Conservation (phyloP, 257 asterid genomes). For the Craterostigma plantagineum region DNA sequence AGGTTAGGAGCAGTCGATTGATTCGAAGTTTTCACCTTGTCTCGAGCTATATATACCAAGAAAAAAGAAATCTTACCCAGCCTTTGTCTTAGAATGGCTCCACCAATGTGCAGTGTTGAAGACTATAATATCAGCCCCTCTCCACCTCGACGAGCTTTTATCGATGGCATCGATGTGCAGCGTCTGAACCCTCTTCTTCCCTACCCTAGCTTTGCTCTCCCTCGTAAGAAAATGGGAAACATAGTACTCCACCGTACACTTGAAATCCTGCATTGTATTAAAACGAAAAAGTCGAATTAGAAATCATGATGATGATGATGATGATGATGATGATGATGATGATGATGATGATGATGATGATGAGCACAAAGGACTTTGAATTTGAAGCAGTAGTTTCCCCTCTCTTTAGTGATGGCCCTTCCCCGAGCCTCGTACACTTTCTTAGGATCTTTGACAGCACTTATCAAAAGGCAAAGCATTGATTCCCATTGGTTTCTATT, state of each 20-base stretch:
- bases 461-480: slow-evolving; percentile 69
- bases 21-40: too few species aligned
- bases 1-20: too few species aligned
- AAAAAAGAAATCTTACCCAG: slow-evolving; percentile 38
- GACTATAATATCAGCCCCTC: slow-evolving; percentile 68
- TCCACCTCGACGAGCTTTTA: slow-evolving; percentile 83
- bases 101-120: slow-evolving; percentile 98
- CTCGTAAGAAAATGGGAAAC: slow-evolving; percentile 72
- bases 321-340: too few species aligned
- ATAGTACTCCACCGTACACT: slow-evolving; percentile 68
- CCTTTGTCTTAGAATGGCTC: slow-evolving; percentile 73
- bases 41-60: too few species aligned
- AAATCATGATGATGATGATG: too few species aligned
- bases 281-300: neutral
- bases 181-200: slow-evolving; percentile 49
- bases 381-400: slow-evolving; percentile 64
- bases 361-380: too few species aligned
- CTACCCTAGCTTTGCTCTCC: slow-evolving; percentile 71
- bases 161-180: slow-evolving; percentile 66
- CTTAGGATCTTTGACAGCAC: slow-evolving; percentile 57
- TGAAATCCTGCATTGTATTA: slow-evolving; percentile 42
- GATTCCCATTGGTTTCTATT: slow-evolving; percentile 96
- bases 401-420: slow-evolving; percentile 68
- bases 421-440: slow-evolving; percentile 71
- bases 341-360: too few species aligned